phyloP scores from a whole-genome alignment of 768 basidiomycete genomes.

The Terana coerulea region DNA sequence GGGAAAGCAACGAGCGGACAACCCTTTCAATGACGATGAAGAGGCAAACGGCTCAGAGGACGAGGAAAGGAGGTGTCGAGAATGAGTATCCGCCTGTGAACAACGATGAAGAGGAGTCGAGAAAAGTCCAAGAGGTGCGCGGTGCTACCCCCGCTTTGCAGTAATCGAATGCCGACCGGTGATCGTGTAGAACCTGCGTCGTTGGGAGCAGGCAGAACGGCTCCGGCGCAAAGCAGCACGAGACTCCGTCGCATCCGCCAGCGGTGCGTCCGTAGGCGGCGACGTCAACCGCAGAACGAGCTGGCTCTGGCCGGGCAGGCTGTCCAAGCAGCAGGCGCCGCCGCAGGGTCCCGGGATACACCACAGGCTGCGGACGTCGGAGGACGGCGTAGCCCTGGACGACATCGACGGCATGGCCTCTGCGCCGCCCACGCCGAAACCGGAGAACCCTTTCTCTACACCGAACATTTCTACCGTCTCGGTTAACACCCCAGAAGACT shows the following conservation, averaged over 20 bases:
- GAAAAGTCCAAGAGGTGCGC: constrained; percentile 68
- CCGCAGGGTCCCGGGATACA: constrained; percentile 40
- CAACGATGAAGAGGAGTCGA: constrained; percentile 65
- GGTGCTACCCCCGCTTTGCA: neutral
- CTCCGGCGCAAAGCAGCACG: constrained; percentile 71
- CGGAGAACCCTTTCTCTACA: constrained; percentile 38
- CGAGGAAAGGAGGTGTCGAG: constrained; percentile 26
- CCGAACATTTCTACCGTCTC: constrained; percentile 51
- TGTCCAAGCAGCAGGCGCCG: constrained; percentile 28
- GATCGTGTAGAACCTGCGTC: constrained; percentile 56
- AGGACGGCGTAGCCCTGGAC: constrained; percentile 53
- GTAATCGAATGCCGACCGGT: neutral
- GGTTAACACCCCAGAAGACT: constrained; percentile 27
- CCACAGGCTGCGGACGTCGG: constrained; percentile 44
- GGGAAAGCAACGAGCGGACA: constrained; percentile 29
- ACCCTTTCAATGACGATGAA: constrained; percentile 25
- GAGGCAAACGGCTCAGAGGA: constrained; percentile 26
- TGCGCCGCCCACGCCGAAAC: constrained; percentile 37
- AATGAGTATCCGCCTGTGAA: constrained; percentile 59
- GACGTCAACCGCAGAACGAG: constrained; percentile 59
- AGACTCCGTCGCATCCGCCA: constrained; percentile 39
- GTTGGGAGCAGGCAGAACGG: constrained; percentile 77
- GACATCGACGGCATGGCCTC: constrained; percentile 31
- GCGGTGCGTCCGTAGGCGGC: constrained; percentile 46
- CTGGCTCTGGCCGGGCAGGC: constrained; percentile 48